A percentile compares a stretch with the other conserved stretches of the same genome.
Conservation (phyloP, 2,329 filamentous ascomycete species). For the Monosporascus sp. region DNA sequence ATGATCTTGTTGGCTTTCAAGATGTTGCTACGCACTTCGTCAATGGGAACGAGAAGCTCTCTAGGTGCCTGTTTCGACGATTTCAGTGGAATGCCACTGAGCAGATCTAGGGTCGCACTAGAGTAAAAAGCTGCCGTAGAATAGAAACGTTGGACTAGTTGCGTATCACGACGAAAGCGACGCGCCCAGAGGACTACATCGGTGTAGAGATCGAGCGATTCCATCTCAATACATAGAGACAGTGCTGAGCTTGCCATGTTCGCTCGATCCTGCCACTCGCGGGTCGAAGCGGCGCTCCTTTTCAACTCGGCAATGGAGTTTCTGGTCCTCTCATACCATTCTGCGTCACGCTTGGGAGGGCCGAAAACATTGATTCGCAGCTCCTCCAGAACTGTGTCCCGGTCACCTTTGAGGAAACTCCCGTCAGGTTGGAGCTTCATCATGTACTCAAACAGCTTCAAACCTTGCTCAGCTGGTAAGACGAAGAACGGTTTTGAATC, state of each 20-base stretch:
- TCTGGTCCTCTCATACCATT: too few species aligned
- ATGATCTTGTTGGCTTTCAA: slow-evolving; percentile 10
- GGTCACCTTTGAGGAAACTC: too few species aligned
- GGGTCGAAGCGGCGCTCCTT: too few species aligned
- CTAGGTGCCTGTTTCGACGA: neutral
- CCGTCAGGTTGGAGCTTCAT: too few species aligned
- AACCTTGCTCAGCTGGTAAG: too few species aligned
- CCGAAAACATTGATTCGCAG: too few species aligned
- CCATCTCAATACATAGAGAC: slow-evolving; percentile 10
- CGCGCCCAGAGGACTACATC: slow-evolving; percentile 12
- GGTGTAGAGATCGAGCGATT: slow-evolving; percentile 8
- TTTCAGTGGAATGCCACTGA: slow-evolving; percentile 5
- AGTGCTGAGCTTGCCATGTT: slow-evolving; percentile 1
- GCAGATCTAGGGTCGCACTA: slow-evolving; percentile 5
- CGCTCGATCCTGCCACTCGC: too few species aligned
- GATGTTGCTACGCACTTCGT: neutral
- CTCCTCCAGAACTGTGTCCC: too few species aligned
- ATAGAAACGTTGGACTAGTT: slow-evolving; percentile 3
- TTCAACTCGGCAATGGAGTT: too few species aligned
- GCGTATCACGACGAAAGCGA: slow-evolving; percentile 8
- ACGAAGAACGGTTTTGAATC: too few species aligned
- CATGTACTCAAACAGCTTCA: too few species aligned
- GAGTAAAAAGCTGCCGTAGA: neutral
- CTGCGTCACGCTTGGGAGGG: too few species aligned
- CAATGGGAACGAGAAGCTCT: neutral